Conservation (phyloP, 2,329 filamentous ascomycete genomes). For the Ceratocystiopsis brevicomis region DNA sequence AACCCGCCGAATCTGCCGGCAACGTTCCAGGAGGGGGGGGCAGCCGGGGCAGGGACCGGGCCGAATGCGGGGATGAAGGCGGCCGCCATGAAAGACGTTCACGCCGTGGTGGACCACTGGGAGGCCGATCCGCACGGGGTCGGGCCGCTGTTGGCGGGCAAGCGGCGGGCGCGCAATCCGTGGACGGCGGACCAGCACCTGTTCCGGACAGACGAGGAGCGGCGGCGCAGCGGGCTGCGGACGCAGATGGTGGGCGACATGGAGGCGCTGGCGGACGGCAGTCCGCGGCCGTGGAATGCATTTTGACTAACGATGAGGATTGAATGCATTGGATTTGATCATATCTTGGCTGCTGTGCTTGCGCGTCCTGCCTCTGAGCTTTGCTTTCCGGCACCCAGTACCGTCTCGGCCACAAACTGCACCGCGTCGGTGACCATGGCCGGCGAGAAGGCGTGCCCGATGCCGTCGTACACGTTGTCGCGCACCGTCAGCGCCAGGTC, state of each 20-base stretch:
- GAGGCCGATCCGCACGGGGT: slow-evolving; percentile 31
- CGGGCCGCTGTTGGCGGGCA: slow-evolving; percentile 24
- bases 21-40: slow-evolving; percentile 14
- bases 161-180: slow-evolving; percentile 30
- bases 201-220: slow-evolving; percentile 20
- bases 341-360: background rate
- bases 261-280: slow-evolving; percentile 21
- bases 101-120: slow-evolving; percentile 29
- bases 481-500: slow-evolving; percentile 38
- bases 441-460: slow-evolving; percentile 49
- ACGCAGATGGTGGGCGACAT: slow-evolving; percentile 15
- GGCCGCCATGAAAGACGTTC: slow-evolving; percentile 23
- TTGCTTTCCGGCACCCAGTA: slow-evolving; percentile 14
- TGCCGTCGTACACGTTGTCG: slow-evolving; percentile 47
- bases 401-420: slow-evolving; percentile 36
- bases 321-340: background rate
- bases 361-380: background rate
- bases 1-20: slow-evolving; percentile 31
- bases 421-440: slow-evolving; percentile 50
- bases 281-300: slow-evolving; percentile 21
- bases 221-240: slow-evolving; percentile 19
- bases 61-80: slow-evolving; percentile 15
- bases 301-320: background rate
- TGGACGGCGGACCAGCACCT: slow-evolving; percentile 26
- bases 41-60: no score